Conservation (phyloP, 2,329 filamentous ascomycete genomes). For the Ceratocystis destructans region DNA sequence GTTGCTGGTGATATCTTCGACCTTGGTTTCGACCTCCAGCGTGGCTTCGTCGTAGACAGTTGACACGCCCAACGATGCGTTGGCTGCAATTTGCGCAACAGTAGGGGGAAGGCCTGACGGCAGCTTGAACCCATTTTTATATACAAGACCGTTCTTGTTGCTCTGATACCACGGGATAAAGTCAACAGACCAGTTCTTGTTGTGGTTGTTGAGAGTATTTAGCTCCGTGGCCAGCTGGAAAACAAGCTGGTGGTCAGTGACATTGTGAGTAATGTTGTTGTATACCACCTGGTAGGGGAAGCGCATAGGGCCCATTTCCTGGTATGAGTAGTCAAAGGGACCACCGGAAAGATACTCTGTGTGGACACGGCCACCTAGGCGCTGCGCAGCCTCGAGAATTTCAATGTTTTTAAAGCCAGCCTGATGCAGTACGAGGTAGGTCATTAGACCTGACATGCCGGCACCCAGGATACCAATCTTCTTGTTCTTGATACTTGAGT, state of each 20-base stretch:
- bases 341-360: conserved; percentile 49
- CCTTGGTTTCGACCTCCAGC: conserved; percentile 24
- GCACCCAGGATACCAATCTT: conserved; percentile 50
- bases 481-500: conserved; percentile 43
- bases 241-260: conserved; percentile 50
- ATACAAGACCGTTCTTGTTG: conserved; percentile 39
- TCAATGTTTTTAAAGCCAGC: conserved; percentile 46
- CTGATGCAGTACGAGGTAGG: conserved; percentile 35
- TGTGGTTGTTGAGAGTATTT: conserved; percentile 44
- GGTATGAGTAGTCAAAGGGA: conserved; percentile 51
- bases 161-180: conserved; percentile 50
- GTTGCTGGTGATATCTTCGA: conserved; percentile 16
- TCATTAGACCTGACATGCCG: conserved; percentile 53
- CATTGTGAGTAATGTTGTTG: conserved; percentile 43
- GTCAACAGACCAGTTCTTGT: conserved; percentile 37
- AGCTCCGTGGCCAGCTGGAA: conserved; percentile 48
- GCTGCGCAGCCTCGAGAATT: conserved; percentile 46
- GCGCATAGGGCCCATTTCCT: conserved; percentile 54
- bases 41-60: conserved; percentile 18
- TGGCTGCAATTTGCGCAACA: conserved; percentile 32
- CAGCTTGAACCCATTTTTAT: conserved; percentile 34
- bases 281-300: conserved; percentile 42
- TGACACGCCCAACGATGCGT: conserved; percentile 29
- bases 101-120: conserved; percentile 41
- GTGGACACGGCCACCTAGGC: conserved; percentile 50